Evolutionary conservation across 441 rosid genomes (phyloP).

Genomic region (Arabidopsis hybrid): DNA sequence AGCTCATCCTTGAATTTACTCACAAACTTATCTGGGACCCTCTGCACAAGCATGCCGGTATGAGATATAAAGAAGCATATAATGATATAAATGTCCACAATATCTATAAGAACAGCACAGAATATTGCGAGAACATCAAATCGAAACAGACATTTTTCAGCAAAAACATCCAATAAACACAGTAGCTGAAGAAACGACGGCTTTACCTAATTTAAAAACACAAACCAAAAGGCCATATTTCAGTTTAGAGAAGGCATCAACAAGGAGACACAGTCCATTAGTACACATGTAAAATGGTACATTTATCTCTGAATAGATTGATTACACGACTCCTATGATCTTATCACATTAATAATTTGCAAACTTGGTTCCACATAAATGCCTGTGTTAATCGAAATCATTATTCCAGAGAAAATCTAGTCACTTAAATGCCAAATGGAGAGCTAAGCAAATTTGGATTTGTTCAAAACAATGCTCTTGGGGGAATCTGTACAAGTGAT

Average conservation of each 20-base stretch:
- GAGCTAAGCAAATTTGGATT: background rate
- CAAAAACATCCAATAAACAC: background rate
- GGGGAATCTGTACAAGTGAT: constrained; percentile 3
- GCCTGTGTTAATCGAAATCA: background rate
- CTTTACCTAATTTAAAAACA: background rate
- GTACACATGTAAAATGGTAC: constrained; percentile 18
- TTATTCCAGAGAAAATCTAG: background rate
- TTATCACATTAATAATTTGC: constrained; percentile 9
- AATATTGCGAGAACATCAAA: background rate
- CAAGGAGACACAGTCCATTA: constrained; percentile 13
- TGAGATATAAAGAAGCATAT: background rate
- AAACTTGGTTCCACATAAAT: background rate
- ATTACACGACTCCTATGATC: constrained; percentile 1
- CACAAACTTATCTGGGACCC: constrained; percentile 92
- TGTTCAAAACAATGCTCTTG: constrained; percentile 7
- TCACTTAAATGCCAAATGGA: background rate
- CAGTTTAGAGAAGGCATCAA: constrained; percentile 11
- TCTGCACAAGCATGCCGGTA: constrained; percentile 60
- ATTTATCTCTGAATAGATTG: constrained; percentile 20
- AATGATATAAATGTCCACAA: constrained; percentile 11
- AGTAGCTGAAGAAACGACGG: background rate
- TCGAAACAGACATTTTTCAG: background rate
- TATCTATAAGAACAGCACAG: background rate
- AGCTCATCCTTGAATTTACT: constrained; percentile 86
- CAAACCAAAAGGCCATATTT: background rate